A percentile compares a stretch with the other conserved stretches of the same genome.
These are phyloP conservation scores for Triticum monococcum DNA, from an alignment of 176 grass and related monocot species.

Conservation along the genomic window DNA sequence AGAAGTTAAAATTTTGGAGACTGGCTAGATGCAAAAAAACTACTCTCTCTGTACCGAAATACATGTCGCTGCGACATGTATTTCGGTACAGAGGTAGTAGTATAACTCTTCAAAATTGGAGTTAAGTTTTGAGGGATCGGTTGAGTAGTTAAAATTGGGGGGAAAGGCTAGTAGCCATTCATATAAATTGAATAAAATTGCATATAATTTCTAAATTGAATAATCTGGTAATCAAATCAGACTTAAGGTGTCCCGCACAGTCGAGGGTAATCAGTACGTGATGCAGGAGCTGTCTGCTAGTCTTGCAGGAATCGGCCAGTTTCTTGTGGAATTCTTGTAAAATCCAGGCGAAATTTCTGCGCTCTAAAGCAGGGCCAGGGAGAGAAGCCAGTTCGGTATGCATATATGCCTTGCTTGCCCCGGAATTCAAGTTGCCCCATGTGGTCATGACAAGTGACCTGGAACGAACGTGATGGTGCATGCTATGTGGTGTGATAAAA, in stretches of 20 bases:
- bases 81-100: too few relatives aligned
- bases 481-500: conserved; percentile 1
- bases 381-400: not conserved
- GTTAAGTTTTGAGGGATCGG: too few relatives aligned
- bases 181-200: not conserved
- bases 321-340: not conserved
- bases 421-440: conserved; percentile 27
- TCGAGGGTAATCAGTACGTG: not conserved
- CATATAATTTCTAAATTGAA: not conserved
- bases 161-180: too few relatives aligned
- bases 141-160: too few relatives aligned
- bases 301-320: not conserved
- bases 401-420: conserved; percentile 43
- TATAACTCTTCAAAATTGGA: too few relatives aligned
- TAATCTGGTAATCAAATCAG: not conserved
- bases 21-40: too few relatives aligned
- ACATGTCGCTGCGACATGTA: too few relatives aligned
- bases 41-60: too few relatives aligned
- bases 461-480: not conserved
- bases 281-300: not conserved
- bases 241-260: not conserved
- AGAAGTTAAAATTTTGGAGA: too few relatives aligned
- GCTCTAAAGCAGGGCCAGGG: not conserved
- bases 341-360: not conserved
- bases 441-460: conserved; percentile 27